Evolutionary conservation across 768 basidiomycete genomes (phyloP).

Genomic region (Boletus rubroflammeus): DNA sequence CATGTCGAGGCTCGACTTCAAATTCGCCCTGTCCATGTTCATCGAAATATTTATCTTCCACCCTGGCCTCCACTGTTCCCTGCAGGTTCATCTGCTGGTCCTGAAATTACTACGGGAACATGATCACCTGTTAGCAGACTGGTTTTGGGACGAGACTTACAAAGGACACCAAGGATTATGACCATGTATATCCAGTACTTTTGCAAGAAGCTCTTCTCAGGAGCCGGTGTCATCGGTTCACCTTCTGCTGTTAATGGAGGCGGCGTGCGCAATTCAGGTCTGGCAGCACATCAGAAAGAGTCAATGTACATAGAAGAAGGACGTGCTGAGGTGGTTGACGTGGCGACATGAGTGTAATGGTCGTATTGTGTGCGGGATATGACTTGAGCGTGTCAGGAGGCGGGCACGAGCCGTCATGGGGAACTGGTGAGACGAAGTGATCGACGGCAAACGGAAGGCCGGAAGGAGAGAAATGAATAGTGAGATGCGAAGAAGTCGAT

Average conservation of each 20-base stretch:
- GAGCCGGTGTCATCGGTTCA: conserved; percentile 51
- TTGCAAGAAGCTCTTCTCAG: conserved; percentile 78
- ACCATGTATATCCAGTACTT: conserved; percentile 90
- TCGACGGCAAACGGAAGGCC: conserved; percentile 61
- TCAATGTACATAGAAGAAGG: not conserved
- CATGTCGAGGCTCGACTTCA: not conserved
- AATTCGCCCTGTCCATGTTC: not conserved
- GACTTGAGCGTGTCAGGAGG: conserved; percentile 17
- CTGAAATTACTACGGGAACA: conserved; percentile 24
- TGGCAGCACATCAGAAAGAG: conserved; percentile 27
- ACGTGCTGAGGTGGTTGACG: conserved; percentile 57
- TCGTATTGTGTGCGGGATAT: conserved; percentile 43
- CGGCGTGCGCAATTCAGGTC: conserved; percentile 65
- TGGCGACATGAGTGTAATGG: conserved; percentile 48
- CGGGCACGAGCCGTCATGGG: conserved; percentile 67
- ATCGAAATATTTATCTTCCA: conserved; percentile 25
- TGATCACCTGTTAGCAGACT: not conserved
- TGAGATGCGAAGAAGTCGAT: conserved; percentile 51
- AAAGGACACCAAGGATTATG: conserved; percentile 51
- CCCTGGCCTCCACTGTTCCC: conserved; percentile 19
- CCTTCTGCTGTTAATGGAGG: conserved; percentile 67
- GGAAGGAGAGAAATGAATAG: conserved; percentile 49
- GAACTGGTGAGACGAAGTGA: conserved; percentile 65
- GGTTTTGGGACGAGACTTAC: conserved; percentile 39
- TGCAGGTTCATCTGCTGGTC: conserved; percentile 28